Evolutionary conservation across 805 yeast genomes (phyloP).

Genomic region (Candida silvatica): DNA sequence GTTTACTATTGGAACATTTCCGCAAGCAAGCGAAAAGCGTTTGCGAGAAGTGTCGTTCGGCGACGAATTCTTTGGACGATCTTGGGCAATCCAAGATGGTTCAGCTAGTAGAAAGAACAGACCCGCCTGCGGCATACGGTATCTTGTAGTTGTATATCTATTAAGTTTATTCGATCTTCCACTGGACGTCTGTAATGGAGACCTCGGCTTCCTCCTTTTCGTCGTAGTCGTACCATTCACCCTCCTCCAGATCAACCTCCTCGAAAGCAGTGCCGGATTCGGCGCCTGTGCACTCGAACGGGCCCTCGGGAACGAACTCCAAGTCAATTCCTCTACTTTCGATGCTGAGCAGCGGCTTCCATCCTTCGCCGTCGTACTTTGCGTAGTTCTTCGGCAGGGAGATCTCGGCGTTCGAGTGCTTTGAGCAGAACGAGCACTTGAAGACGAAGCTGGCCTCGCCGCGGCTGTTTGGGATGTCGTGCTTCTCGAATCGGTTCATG

Average conservation of each 20-base stretch:
- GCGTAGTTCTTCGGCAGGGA: background rate
- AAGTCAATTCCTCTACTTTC: constrained; percentile 82
- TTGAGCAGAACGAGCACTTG: background rate
- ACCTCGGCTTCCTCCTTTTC: constrained; percentile 78
- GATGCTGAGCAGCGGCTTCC: constrained; percentile 47
- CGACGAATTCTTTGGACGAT: too few species aligned
- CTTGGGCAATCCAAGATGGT: too few species aligned
- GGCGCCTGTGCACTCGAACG: constrained; percentile 45
- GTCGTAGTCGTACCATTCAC: constrained; percentile 94
- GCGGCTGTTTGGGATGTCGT: background rate
- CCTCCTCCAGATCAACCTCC: constrained; percentile 58
- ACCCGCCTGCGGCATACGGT: too few species aligned
- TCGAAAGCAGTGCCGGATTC: constrained; percentile 24
- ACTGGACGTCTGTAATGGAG: constrained; percentile 62
- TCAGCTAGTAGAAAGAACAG: too few species aligned
- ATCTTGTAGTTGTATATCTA: too few species aligned
- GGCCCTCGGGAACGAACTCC: constrained; percentile 60
- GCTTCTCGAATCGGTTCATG: background rate
- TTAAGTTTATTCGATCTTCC: constrained; percentile 41
- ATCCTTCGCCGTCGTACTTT: constrained; percentile 17
- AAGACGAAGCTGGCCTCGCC: background rate
- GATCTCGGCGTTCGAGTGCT: background rate
- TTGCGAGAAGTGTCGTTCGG: too few species aligned
- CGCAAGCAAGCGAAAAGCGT: too few species aligned
- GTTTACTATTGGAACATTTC: constrained; percentile 5